Percentiles rank a stretch among this genome's conserved stretches.
Evolutionary conservation across 441 rosid species (phyloP).

Genomic region (Jatropha podagrica): DNA sequence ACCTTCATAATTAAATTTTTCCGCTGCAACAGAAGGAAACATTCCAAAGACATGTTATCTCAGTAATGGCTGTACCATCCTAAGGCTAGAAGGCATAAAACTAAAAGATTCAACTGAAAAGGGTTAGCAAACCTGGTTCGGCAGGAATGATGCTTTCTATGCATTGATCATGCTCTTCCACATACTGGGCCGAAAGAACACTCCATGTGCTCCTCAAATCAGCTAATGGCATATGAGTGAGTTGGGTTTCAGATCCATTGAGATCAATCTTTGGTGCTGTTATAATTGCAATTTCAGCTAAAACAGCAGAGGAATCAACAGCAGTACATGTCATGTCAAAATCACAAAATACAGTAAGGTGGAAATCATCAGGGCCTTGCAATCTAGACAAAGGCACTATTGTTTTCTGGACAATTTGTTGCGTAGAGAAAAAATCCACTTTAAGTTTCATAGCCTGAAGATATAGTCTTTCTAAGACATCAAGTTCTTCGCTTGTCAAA

Average conservation of each 20-base stretch:
- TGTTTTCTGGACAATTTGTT: slow-evolving; percentile 62
- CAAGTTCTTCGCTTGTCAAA: slow-evolving; percentile 94
- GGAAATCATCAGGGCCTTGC: slow-evolving; percentile 46
- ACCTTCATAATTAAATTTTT: slow-evolving; percentile 59
- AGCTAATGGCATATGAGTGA: slow-evolving; percentile 65
- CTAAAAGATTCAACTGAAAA: slow-evolving; percentile 28
- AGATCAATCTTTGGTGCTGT: slow-evolving; percentile 76
- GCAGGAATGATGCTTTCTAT: slow-evolving; percentile 70
- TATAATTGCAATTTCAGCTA: slow-evolving; percentile 90
- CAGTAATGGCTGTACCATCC: slow-evolving; percentile 9
- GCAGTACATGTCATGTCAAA: slow-evolving; percentile 94
- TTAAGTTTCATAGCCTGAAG: slow-evolving; percentile 94
- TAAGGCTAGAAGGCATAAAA: slow-evolving; percentile 31
- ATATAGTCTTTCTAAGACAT: slow-evolving; percentile 82
- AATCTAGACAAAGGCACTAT: slow-evolving; percentile 60
- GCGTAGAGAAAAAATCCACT: slow-evolving; percentile 76
- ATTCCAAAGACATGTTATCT: slow-evolving; percentile 1
- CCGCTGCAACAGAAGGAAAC: slow-evolving; percentile 42
- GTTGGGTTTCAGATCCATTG: slow-evolving; percentile 45
- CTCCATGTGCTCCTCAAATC: slow-evolving; percentile 80
- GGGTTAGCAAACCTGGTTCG: slow-evolving; percentile 48
- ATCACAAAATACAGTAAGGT: slow-evolving; percentile 70
- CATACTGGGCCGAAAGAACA: slow-evolving; percentile 65
- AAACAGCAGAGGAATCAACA: slow-evolving; percentile 91
- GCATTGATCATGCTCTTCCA: slow-evolving; percentile 85